Conservation (phyloP, 2,329 filamentous ascomycete species). For the Diaporthe destruens region DNA sequence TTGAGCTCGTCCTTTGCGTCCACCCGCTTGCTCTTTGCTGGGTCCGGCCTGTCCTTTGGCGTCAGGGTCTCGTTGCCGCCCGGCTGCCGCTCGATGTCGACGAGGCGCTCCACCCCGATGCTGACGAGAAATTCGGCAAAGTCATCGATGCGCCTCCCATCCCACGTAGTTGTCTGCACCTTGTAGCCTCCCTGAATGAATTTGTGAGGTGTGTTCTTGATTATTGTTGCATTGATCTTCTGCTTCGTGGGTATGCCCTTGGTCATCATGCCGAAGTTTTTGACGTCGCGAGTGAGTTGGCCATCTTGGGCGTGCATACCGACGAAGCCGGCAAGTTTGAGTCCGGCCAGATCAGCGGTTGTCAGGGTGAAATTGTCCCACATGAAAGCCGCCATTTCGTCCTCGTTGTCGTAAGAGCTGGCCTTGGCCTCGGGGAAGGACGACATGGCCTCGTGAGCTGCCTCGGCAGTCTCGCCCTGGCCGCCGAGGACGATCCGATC, state of each 20-base stretch:
- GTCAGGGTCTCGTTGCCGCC: constrained; percentile 24
- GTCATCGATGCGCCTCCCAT: constrained; percentile 43
- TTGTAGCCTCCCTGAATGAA: constrained; percentile 45
- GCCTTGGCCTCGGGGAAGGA: constrained; percentile 38
- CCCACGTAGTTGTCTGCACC: constrained; percentile 38
- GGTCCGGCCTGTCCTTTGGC: neutral
- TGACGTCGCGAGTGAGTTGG: constrained; percentile 41
- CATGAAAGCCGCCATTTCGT: constrained; percentile 17
- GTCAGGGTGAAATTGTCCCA: neutral
- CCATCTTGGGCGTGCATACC: constrained; percentile 43
- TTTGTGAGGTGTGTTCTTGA: constrained; percentile 43
- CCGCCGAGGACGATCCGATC: constrained; percentile 43
- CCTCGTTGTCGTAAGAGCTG: neutral
- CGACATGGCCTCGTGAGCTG: constrained; percentile 43
- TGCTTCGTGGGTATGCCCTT: constrained; percentile 6
- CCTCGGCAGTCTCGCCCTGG: constrained; percentile 44
- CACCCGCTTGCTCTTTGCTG: neutral
- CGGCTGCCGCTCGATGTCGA: neutral
- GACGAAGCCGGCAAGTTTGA: constrained; percentile 42
- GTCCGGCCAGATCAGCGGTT: neutral
- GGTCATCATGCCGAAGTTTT: constrained; percentile 38
- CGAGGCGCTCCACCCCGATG: constrained; percentile 34
- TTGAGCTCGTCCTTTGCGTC: constrained; percentile 35
- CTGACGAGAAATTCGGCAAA: constrained; percentile 40
- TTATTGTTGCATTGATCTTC: constrained; percentile 38